These are phyloP conservation scores for Berberis thunbergii DNA, from an alignment of 164 flowering plant species.

Conservation along the genomic window DNA sequence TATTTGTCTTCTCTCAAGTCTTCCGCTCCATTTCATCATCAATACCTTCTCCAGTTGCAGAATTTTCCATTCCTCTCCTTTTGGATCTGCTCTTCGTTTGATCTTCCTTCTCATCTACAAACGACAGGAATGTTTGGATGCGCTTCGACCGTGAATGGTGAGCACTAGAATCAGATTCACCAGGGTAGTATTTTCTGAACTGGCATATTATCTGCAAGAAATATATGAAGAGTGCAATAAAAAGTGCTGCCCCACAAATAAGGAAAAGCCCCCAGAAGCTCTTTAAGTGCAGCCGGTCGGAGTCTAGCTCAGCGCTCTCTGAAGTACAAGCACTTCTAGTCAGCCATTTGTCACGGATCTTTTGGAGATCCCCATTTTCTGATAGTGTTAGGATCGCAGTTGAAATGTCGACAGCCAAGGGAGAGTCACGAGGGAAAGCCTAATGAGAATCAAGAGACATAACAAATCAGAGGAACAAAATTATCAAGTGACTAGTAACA, in stretches of 20 bases:
- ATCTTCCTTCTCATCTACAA: conserved; percentile 43
- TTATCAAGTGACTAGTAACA: not conserved
- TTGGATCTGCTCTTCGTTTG: conserved; percentile 27
- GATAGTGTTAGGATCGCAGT: conserved; percentile 70
- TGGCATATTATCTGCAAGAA: conserved; percentile 26
- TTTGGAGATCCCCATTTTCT: conserved; percentile 74
- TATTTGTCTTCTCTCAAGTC: conserved; percentile 17
- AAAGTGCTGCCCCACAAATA: conserved; percentile 45
- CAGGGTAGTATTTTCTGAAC: conserved; percentile 23
- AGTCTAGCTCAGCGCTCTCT: conserved; percentile 19
- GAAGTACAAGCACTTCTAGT: conserved; percentile 27
- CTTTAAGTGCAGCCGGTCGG: conserved; percentile 43
- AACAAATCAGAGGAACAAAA: not conserved
- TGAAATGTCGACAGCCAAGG: conserved; percentile 68
- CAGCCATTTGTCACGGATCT: conserved; percentile 68
- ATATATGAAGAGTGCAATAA: conserved; percentile 44
- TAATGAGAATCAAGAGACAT: conserved; percentile 19
- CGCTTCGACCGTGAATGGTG: conserved; percentile 23
- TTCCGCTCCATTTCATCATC: conserved; percentile 20
- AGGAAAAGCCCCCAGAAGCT: conserved; percentile 81
- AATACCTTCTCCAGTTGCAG: conserved; percentile 14
- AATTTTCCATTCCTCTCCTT: conserved; percentile 10
- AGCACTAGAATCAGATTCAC: conserved; percentile 19
- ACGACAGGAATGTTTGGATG: conserved; percentile 39
- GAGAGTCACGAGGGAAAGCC: conserved; percentile 86